phyloP scores from a whole-genome alignment of 441 rosid genomes.

The California macrophylla region DNA sequence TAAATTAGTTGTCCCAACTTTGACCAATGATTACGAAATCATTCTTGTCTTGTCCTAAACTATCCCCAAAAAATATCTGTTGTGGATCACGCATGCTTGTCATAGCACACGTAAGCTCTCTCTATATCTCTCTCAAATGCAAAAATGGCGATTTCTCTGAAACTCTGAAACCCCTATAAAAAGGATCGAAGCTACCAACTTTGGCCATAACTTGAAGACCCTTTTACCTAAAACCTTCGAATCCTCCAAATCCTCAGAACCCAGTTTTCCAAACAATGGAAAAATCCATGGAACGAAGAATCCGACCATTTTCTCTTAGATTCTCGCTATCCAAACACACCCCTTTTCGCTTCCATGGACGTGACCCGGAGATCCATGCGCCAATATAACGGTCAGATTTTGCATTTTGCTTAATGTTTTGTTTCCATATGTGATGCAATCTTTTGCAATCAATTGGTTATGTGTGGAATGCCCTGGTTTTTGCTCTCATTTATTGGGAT shows the following conservation, averaged over 20 bases:
- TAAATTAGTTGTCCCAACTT: background rate
- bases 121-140: background rate
- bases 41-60: background rate
- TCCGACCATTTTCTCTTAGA: background rate
- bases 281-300: background rate
- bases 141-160: conserved; percentile 4
- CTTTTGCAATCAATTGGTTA: background rate
- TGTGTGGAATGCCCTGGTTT: background rate
- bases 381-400: conserved; percentile 4
- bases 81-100: background rate
- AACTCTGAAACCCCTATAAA: background rate
- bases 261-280: conserved; percentile 2
- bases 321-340: background rate
- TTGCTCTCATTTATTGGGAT: background rate
- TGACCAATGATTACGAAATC: conserved; percentile 2
- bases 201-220: background rate
- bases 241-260: background rate
- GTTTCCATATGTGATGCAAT: background rate
- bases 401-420: background rate
- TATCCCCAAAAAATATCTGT: background rate
- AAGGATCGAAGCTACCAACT: background rate
- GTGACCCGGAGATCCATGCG: background rate
- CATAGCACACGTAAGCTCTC: background rate
- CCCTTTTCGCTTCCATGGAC: background rate
- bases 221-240: background rate